Base-by-base conservation (phyloP, 78 protist genomes). In the Salpingoeca rosetta region DNA sequence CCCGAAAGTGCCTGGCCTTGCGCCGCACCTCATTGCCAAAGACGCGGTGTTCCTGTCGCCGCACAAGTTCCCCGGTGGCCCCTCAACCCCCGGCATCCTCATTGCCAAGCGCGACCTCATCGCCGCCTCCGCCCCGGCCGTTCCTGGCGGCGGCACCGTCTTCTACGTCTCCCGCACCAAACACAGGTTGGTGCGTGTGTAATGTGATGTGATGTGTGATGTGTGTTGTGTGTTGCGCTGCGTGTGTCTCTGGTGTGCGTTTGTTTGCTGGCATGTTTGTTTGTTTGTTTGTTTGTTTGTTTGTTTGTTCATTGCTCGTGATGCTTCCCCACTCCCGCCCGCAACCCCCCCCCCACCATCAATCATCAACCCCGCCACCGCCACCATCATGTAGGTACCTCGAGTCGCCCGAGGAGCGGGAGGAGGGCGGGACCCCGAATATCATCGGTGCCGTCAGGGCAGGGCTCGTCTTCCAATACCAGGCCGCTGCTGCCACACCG, bases 11-110 rank as follows among this genome's bases (percentile, higher is more conserved):
- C 79, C 43, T 51, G 11, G 43, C 78, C 39, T 77, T 45, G 28
- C 65, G 35, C 81, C 39, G 77, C n/a, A n/a, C n/a, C n/a, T n/a
- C n/a, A n/a, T n/a, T n/a, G n/a, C n/a, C n/a, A n/a, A n/a, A n/a
- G 98, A 96, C 90, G 97, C 96, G 17, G 36, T 92, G 37, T 83
- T 95, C 82, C 26, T 94, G 75, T 91, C 96, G 42, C 85, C 95
- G 25, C 98, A 96, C 91, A 96, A 96, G 91, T 86, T 96, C 76
- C 74, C 90, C 11, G 98, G 97, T 28, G 98, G 98, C 31, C 93
- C 93, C 31, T 88, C 88, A 26, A 90, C 96, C 40, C 93, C 97
- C 0, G 97, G 97, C 44, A 76, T 95, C 10, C 90, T 95, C 51
- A 81, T 90, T 31, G 81, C 81, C 80, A 89, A 91, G 76, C 72